These are phyloP conservation scores for Candida maris DNA, from an alignment of 805 yeast species.

Conservation along the genomic window DNA sequence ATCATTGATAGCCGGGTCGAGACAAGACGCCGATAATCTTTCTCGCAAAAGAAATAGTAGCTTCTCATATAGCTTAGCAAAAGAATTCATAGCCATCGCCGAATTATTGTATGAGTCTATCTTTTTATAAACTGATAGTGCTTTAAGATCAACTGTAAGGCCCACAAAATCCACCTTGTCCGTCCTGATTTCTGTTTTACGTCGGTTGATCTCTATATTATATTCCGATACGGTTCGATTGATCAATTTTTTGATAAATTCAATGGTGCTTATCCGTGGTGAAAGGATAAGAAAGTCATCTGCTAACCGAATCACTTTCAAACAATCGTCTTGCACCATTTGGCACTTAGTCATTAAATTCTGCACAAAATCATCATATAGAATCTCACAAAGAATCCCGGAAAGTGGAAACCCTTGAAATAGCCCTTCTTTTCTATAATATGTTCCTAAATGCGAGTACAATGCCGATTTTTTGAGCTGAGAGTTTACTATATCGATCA, in stretches of 20 bases:
- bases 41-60: constrained; percentile 27
- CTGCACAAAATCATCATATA: constrained; percentile 60
- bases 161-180: constrained; percentile 40
- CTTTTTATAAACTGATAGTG: constrained; percentile 35
- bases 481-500: constrained; percentile 42
- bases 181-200: constrained; percentile 33
- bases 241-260: constrained; percentile 28
- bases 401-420: constrained; percentile 86
- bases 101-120: constrained; percentile 18
- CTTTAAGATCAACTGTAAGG: constrained; percentile 31
- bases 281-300: constrained; percentile 84
- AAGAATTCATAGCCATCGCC: constrained; percentile 10
- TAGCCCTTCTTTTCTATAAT: constrained; percentile 60
- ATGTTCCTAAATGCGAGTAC: constrained; percentile 34
- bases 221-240: constrained; percentile 39
- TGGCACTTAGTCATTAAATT: constrained; percentile 22
- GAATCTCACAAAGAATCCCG: constrained; percentile 66
- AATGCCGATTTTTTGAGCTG: constrained; percentile 55
- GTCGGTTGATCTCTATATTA: constrained; percentile 37
- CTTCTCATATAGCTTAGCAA: constrained; percentile 22
- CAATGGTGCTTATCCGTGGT: constrained; percentile 32
- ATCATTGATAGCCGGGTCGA: constrained; percentile 23
- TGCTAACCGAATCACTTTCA: constrained; percentile 57
- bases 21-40: constrained; percentile 31
- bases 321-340: constrained; percentile 11